Evolutionary conservation across 1,139 yeast genomes (phyloP).

Genomic region (Zhuliangozyma blackwelliae): DNA sequence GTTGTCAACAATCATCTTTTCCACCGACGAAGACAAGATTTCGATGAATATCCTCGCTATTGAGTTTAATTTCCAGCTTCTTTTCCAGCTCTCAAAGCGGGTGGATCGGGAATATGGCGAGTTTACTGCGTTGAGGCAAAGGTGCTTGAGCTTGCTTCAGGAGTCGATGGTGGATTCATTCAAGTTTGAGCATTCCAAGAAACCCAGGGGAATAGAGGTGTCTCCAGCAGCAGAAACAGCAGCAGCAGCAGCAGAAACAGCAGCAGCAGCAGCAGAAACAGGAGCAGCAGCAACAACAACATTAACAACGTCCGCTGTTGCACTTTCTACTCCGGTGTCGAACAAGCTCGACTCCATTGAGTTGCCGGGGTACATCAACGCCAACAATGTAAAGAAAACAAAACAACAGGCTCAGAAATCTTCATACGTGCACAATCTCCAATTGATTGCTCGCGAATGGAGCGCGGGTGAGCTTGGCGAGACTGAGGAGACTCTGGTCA

Average conservation of each 20-base stretch:
- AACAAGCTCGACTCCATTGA: conserved; percentile 34
- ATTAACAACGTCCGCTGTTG: too few species aligned
- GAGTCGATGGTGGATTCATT: conserved; percentile 15
- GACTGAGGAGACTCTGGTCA: conserved; percentile 1
- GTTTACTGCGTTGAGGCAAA: conserved; percentile 9
- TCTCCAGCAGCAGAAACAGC: neutral
- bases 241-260: neutral
- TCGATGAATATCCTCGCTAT: conserved; percentile 23
- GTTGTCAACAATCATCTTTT: conserved; percentile 19
- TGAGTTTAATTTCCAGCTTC: conserved; percentile 25
- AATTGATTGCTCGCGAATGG: conserved; percentile 9
- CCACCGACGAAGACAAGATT: conserved; percentile 34
- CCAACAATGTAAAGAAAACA: conserved; percentile 21
- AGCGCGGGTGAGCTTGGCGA: conserved; percentile 1
- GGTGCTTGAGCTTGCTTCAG: conserved; percentile 13
- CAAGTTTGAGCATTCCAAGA: conserved; percentile 6
- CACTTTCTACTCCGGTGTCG: neutral
- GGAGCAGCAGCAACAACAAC: neutral
- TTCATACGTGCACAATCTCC: conserved; percentile 5
- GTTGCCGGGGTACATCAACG: conserved; percentile 38
- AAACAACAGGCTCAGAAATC: neutral
- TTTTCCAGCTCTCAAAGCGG: conserved; percentile 14
- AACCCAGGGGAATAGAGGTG: too few species aligned
- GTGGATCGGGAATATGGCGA: conserved; percentile 4
- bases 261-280: neutral